These are phyloP conservation scores for Allium fistulosum DNA, from an alignment of 106 monocot genomes.

Conservation along the genomic window DNA sequence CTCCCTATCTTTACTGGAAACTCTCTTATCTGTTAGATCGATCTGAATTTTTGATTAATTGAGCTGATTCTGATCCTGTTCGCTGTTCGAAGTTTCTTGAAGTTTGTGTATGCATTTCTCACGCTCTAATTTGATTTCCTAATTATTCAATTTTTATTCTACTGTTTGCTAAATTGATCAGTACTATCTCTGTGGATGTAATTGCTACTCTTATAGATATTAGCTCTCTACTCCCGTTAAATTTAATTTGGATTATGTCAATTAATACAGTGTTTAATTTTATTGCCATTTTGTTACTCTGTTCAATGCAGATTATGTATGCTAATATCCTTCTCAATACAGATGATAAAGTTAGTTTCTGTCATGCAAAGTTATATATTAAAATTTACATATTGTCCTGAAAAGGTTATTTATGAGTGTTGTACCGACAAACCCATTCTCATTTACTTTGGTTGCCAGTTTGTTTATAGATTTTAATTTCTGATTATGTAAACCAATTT, in stretches of 20 bases:
- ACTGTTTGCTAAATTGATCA: neutral
- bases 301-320: neutral
- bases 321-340: neutral
- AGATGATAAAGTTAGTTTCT: neutral
- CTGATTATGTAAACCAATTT: neutral
- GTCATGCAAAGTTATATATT: neutral
- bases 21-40: neutral
- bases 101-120: neutral
- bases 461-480: neutral
- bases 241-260: neutral
- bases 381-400: too few species aligned
- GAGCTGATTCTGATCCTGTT: neutral
- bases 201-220: neutral
- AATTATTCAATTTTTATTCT: neutral
- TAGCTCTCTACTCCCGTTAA: neutral
- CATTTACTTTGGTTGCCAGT: neutral
- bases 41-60: neutral
- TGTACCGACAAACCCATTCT: neutral
- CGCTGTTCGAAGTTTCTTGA: constrained; percentile 1
- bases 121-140: neutral
- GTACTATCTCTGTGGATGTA: neutral
- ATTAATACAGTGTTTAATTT: neutral
- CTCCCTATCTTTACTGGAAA: neutral
- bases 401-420: neutral
- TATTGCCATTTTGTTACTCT: neutral